Percentiles rank a stretch among this genome's conserved stretches.
Conservation (phyloP, 768 basidiomycete species). For the Tulasnella sp. region DNA sequence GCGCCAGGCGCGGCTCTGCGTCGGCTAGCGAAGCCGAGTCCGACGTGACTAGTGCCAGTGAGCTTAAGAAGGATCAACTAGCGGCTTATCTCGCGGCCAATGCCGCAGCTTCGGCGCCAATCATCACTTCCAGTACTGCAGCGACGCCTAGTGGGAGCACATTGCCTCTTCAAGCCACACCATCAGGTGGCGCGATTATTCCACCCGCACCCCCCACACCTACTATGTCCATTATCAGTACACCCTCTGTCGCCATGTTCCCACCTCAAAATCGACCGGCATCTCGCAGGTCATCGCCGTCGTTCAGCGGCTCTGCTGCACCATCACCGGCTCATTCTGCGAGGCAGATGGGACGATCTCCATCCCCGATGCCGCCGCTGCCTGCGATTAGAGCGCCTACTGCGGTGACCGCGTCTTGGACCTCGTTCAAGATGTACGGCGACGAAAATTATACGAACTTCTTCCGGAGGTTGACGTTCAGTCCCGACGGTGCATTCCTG, state of each 20-base stretch:
- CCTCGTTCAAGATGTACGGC: slow-evolving; percentile 74
- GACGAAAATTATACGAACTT: slow-evolving; percentile 94
- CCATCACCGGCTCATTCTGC: slow-evolving; percentile 29
- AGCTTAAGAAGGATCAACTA: slow-evolving; percentile 42
- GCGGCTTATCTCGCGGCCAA: slow-evolving; percentile 27
- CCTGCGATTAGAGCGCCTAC: slow-evolving; percentile 77
- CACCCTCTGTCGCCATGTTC: slow-evolving; percentile 35
- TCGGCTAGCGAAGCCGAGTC: slow-evolving; percentile 63
- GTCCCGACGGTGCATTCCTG: slow-evolving; percentile 86
- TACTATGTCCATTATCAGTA: slow-evolving; percentile 21
- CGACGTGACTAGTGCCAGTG: slow-evolving; percentile 40
- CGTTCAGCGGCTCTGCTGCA: slow-evolving; percentile 68
- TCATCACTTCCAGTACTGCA: slow-evolving; percentile 35
- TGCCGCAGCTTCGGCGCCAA: slow-evolving; percentile 16
- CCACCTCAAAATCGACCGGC: slow-evolving; percentile 34
- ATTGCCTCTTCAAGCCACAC: slow-evolving; percentile 27
- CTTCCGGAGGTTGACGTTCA: slow-evolving; percentile 88
- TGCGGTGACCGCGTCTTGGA: slow-evolving; percentile 36
- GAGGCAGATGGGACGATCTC: slow-evolving; percentile 47
- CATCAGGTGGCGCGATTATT: neutral
- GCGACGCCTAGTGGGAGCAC: slow-evolving; percentile 48
- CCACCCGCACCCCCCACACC: slow-evolving; percentile 27
- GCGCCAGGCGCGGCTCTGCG: slow-evolving; percentile 60
- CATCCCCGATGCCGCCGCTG: slow-evolving; percentile 83
- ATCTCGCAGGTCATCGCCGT: slow-evolving; percentile 35